Evolutionary conservation across 805 yeast genomes (phyloP), one percentile per base, ranked within the genome.

Genomic region (Wickerhamomyces chaumierensis): DNA sequence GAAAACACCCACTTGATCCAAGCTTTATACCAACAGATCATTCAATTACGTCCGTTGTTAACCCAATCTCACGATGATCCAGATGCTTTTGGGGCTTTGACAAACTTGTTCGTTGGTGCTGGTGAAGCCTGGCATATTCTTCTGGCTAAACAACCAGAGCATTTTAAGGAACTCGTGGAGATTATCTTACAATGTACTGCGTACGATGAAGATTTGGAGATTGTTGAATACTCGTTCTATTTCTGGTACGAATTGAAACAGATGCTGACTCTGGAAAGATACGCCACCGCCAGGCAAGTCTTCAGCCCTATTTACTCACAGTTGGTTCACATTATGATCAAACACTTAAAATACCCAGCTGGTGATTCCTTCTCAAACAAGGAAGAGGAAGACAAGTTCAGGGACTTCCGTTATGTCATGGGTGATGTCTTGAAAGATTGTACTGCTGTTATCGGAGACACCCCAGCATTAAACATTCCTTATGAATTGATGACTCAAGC

Each of bases 381-480:
- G 47, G 96, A 86, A 55, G 81, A 75, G 39, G 95, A 87, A 54
- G 98, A 94, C 54, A 84, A 86, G 58, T 92, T 92, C 57, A 78
- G 84, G 52, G 94, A 86, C 42, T 92, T 90, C 61, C 71, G 99
- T 52, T 92, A 92, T 60, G 95, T 86, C 40, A 84, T 92, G 83
- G 97, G 97, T 31, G 97, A 92, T 57, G 95, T 90, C n/a, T 63
- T 92, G 44, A 94, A 94, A 55, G 95, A 87, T 55, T 87, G 97
- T 63, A 84, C 96, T 49, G 83, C 84, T 2, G 90, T 92, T 3
- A 77, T 85, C 33, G 97, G 97, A 1, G 68, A 94, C 3, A 61
- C 72, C 9, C 64, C 60, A 32, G 86, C 95, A 0, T 65, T 92
- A 28, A 58, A 62, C 18, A 78, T 83, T 39, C 94, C 96, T 16